phyloP scores from a whole-genome alignment of 257 asterid genomes.

The Solanum bulbocastanum region DNA sequence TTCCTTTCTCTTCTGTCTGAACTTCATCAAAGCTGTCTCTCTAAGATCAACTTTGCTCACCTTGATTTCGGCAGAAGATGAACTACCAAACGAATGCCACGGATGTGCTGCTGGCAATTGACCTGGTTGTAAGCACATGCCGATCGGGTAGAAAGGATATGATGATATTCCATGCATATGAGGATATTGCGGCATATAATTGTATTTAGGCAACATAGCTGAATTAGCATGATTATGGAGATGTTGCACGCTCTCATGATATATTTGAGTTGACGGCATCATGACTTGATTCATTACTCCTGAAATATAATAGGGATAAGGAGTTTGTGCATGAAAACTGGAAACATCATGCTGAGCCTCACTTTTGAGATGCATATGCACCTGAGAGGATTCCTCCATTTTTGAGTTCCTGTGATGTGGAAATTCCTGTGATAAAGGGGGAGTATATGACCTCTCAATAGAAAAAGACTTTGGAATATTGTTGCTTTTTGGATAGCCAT shows the following conservation, averaged over 20 bases:
- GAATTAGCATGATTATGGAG: conserved; percentile 36
- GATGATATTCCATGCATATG: conserved; percentile 49
- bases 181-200: conserved; percentile 42
- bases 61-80: conserved; percentile 30
- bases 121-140: conserved; percentile 62
- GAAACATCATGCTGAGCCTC: conserved; percentile 28
- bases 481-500: conserved; percentile 34
- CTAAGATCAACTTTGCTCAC: conserved; percentile 48
- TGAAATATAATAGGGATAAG: conserved; percentile 55
- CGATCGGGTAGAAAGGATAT: conserved; percentile 52
- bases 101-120: conserved; percentile 48
- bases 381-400: conserved; percentile 27
- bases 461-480: conserved; percentile 30
- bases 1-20: conserved; percentile 81
- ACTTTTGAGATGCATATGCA: conserved; percentile 25
- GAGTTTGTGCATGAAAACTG: conserved; percentile 31
- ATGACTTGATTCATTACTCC: conserved; percentile 55
- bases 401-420: conserved; percentile 37
- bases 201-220: conserved; percentile 45
- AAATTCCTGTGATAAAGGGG: conserved; percentile 36
- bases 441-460: conserved; percentile 37
- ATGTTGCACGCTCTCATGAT: conserved; percentile 36
- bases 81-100: conserved; percentile 46
- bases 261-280: conserved; percentile 30
- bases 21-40: conserved; percentile 85